Base-by-base conservation (phyloP, 495 filamentous ascomycete genomes). In the Corynascus novoguineensis region DNA sequence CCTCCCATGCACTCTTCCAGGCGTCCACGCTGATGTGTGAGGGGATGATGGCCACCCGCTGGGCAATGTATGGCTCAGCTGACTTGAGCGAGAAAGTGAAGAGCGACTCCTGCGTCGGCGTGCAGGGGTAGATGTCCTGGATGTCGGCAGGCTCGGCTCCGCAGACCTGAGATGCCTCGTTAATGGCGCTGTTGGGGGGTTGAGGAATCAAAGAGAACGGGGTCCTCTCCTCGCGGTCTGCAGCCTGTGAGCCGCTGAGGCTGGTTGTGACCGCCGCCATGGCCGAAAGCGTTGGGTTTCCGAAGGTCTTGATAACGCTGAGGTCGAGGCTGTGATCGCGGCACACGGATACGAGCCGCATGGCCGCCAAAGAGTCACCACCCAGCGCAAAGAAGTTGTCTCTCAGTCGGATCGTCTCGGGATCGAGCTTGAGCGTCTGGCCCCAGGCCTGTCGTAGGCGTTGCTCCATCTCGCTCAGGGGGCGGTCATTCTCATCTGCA, bases 51-150 rank as follows among this genome's bases (percentile, higher is more conserved):
- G 78, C 81, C 0, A 77, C 61, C 17, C 73, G 69, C 37, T 78
- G 75, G 8, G 78, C 80, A 17, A 83, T 68, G 56, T 84, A 85
- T 0, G 78, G 69, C 19, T 81, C 80, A 11, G 64, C 55, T 10
- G 79, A 73, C 53, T 79, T 78, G 40, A 75, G 69, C 0, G 67
- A 65, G 10, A 71, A 52, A n/a, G 69, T 55, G n/a, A 87, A 68
- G 11, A 87, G 67, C 0, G 83, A 82, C 59, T 85, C 84, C 63
- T 89, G 86, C 0, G 86, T 71, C 7, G 85, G 73, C 3, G 80
- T 85, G 69, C 83, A 86, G 8, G 84, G 83, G 60, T 85, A 87
- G 0, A 82, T 68, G 67, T 88, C 82, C 28, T 76, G 67, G 29
- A 84, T 67, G 0, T 60, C 67, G 1, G 74, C 67, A 6, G 66